A percentile compares a stretch with the other conserved stretches of the same genome.
These are phyloP conservation scores for Cubamyces lactineus DNA, from an alignment of 768 basidiomycete genomes.

Conservation along the genomic window DNA sequence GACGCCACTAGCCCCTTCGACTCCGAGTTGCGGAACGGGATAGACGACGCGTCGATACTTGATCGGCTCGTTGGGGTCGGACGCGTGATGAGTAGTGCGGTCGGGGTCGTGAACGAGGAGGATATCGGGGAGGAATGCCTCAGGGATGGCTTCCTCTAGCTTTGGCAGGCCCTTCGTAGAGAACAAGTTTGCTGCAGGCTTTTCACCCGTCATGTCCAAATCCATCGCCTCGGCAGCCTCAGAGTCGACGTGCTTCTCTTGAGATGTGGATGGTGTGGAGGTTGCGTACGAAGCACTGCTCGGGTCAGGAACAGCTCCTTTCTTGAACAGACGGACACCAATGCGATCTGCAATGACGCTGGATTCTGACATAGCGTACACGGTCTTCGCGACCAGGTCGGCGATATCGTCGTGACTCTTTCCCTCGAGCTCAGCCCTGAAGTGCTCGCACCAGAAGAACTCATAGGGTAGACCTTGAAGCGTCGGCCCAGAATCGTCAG, in stretches of 20 bases:
- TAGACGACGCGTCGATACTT: constrained; percentile 28
- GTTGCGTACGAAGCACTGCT: not conserved
- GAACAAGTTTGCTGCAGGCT: constrained; percentile 1
- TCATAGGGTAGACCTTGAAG: not conserved
- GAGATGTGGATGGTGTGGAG: not conserved
- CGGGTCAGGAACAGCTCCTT: not conserved
- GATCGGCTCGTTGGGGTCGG: not conserved
- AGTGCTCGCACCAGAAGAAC: constrained; percentile 21
- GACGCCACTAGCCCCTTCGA: not conserved
- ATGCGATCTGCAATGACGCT: not conserved
- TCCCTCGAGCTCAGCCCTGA: not conserved
- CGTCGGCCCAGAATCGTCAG: not conserved
- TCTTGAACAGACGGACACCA: not conserved
- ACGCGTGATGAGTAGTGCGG: not conserved
- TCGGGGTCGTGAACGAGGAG: constrained; percentile 32
- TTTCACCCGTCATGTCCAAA: too few relatives aligned
- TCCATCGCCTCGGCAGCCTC: too few relatives aligned
- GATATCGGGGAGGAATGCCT: constrained; percentile 30
- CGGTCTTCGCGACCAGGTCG: not conserved
- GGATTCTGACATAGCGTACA: not conserved
- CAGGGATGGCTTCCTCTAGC: constrained; percentile 34
- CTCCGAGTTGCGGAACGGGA: not conserved
- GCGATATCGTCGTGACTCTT: not conserved
- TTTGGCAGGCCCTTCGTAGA: constrained; percentile 26
- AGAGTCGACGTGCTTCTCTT: not conserved